These are phyloP conservation scores for Plasmodium cynomolgi DNA, from an alignment of 169 alveolate genomes.

Conservation along the genomic window DNA sequence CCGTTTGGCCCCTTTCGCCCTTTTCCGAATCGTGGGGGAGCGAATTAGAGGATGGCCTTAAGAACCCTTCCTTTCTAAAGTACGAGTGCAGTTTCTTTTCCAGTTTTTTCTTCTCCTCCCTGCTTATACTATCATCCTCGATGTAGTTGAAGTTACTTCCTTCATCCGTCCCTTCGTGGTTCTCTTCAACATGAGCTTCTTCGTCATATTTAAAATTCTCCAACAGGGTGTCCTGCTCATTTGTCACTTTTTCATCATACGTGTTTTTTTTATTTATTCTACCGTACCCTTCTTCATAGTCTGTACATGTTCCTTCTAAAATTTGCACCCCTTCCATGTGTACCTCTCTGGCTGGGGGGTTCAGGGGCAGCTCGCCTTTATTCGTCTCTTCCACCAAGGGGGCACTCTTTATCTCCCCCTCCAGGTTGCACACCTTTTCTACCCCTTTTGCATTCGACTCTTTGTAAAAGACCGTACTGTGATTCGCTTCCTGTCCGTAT, in stretches of 20 bases:
- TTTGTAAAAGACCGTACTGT: neutral
- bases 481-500: neutral
- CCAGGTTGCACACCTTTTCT: neutral
- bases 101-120: neutral
- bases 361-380: neutral
- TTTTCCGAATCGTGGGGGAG: neutral
- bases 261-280: neutral
- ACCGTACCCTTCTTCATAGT: neutral
- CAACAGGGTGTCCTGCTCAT: neutral
- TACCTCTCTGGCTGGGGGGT: neutral
- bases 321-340: neutral
- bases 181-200: neutral
- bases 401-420: neutral
- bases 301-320: neutral
- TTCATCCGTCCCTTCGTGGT: neutral
- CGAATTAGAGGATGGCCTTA: constrained; percentile 14
- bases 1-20: neutral
- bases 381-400: neutral
- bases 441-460: neutral
- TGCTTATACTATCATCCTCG: constrained; percentile 24
- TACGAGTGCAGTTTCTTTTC: constrained; percentile 49
- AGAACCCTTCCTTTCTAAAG: constrained; percentile 60
- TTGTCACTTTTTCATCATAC: constrained; percentile 4
- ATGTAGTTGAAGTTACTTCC: constrained; percentile 2
- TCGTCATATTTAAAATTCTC: neutral